phyloP scores from a whole-genome alignment of 345 rosid species.

The Eucalyptus marginata region DNA sequence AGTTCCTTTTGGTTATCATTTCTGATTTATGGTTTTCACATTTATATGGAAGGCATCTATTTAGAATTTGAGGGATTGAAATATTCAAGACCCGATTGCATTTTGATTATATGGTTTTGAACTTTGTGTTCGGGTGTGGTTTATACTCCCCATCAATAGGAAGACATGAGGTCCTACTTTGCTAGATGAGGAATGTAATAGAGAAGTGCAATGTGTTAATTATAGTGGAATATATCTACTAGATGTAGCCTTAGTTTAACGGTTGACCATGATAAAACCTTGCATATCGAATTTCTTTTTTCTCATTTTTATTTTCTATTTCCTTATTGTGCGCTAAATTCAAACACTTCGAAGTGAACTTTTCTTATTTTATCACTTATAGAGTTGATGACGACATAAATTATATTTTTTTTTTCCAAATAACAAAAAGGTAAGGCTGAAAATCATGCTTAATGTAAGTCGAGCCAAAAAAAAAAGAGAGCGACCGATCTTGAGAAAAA shows the following conservation, averaged over 20 bases:
- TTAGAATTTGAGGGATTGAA: not conserved
- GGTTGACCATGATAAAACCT: no score
- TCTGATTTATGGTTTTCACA: not conserved
- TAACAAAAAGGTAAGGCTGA: not conserved
- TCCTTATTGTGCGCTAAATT: no score
- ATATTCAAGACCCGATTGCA: not conserved
- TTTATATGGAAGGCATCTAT: not conserved
- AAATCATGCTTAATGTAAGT: not conserved
- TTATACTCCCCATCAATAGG: no score
- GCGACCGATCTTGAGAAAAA: not conserved
- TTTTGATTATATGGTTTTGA: not conserved
- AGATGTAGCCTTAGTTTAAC: no score
- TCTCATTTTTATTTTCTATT: no score
- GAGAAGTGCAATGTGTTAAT: no score
- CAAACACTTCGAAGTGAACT: not conserved
- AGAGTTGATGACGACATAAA: not conserved
- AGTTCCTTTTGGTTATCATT: not conserved
- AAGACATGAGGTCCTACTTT: no score
- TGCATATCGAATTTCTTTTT: no score
- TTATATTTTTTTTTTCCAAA: not conserved
- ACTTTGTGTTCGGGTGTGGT: not conserved
- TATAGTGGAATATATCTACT: no score
- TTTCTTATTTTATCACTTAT: not conserved
- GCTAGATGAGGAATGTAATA: no score
- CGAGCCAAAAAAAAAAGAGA: not conserved